Percentiles rank a stretch among this genome's conserved stretches.
Conservation (phyloP, 768 basidiomycete species). For the Tulasnella sp. region DNA sequence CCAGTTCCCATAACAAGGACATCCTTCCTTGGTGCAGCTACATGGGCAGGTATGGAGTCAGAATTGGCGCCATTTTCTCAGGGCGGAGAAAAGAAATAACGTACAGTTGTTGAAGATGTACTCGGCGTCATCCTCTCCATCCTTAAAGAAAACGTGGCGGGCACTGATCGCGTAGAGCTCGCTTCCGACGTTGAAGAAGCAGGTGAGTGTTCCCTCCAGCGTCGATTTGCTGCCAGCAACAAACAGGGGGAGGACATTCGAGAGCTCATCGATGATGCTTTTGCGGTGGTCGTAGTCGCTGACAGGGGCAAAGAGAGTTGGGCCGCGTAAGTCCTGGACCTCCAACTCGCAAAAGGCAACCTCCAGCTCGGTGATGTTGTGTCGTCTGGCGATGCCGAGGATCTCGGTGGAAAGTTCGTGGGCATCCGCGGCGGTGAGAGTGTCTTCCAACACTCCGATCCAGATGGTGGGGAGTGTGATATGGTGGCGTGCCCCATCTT, state of each 20-base stretch:
- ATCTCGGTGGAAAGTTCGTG: neutral
- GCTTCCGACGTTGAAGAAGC: slow-evolving; percentile 34
- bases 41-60: slow-evolving; percentile 32
- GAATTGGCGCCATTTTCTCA: slow-evolving; percentile 33
- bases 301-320: too few relatives aligned
- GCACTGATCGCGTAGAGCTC: slow-evolving; percentile 29
- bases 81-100: slow-evolving; percentile 32
- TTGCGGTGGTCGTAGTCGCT: neutral
- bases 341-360: slow-evolving; percentile 20
- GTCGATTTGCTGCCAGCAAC: slow-evolving; percentile 35
- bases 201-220: slow-evolving; percentile 37
- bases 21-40: slow-evolving; percentile 37
- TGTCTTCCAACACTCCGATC: slow-evolving; percentile 23
- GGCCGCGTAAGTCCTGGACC: too few relatives aligned
- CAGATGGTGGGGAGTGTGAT: slow-evolving; percentile 21
- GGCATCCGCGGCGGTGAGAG: slow-evolving; percentile 20
- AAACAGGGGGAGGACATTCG: slow-evolving; percentile 27
- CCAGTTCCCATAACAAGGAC: slow-evolving; percentile 39
- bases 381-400: neutral
- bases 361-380: slow-evolving; percentile 8
- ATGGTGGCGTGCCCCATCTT: slow-evolving; percentile 2
- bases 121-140: slow-evolving; percentile 30
- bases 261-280: slow-evolving; percentile 7
- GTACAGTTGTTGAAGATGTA: slow-evolving; percentile 35
- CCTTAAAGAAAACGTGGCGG: slow-evolving; percentile 27